Evolutionary conservation across 2,329 filamentous ascomycete species (phyloP).

Genomic region (Penicillium sclerotiorum): DNA sequence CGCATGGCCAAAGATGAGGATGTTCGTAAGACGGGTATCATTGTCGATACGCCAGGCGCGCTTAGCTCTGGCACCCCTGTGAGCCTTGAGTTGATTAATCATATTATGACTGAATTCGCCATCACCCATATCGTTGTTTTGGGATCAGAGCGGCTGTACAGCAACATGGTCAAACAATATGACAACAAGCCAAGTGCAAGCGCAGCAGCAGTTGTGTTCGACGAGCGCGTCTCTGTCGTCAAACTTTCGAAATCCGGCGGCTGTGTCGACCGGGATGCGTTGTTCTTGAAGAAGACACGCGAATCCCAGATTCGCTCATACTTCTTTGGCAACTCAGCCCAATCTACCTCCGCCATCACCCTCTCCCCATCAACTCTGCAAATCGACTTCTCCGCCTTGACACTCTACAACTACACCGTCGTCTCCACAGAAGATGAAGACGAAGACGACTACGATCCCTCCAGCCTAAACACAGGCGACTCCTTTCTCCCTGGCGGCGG

Average conservation of each 20-base stretch:
- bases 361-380: slow-evolving; percentile 87
- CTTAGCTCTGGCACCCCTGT: slow-evolving; percentile 65
- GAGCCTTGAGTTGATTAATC: slow-evolving; percentile 75
- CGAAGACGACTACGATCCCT: slow-evolving; percentile 50
- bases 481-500: slow-evolving; percentile 40
- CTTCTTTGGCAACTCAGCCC: slow-evolving; percentile 76
- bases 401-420: slow-evolving; percentile 71
- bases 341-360: slow-evolving; percentile 61
- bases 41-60: slow-evolving; percentile 80
- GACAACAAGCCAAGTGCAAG: slow-evolving; percentile 51
- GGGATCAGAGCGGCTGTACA: slow-evolving; percentile 75
- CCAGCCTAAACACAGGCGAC: slow-evolving; percentile 33
- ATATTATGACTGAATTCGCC: slow-evolving; percentile 72
- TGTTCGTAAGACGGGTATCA: slow-evolving; percentile 72
- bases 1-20: slow-evolving; percentile 74
- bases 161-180: slow-evolving; percentile 73
- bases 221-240: slow-evolving; percentile 73
- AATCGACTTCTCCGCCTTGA: slow-evolving; percentile 73
- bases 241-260: slow-evolving; percentile 84
- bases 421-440: slow-evolving; percentile 57
- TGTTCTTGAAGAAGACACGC: slow-evolving; percentile 71
- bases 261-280: slow-evolving; percentile 73
- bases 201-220: slow-evolving; percentile 49
- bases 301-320: slow-evolving; percentile 85
- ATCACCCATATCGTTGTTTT: slow-evolving; percentile 82